These are phyloP conservation scores for Acacia acuminata DNA, from an alignment of 306 rosid species.

Conservation along the genomic window DNA sequence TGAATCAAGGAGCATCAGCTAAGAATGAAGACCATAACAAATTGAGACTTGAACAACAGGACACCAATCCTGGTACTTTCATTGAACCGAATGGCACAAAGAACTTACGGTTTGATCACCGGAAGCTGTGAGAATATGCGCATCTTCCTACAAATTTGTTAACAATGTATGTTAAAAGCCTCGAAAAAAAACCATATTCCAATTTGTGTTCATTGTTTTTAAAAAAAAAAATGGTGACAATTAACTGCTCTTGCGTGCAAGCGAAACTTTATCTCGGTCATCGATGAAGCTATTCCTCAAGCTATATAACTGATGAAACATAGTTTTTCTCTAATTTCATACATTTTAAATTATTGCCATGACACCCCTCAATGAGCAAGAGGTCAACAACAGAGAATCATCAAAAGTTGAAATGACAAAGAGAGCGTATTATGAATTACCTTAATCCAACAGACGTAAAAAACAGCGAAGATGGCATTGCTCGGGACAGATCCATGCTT, in stretches of 20 bases:
- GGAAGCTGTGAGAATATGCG: constrained; percentile 84
- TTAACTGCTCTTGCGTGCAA: not conserved
- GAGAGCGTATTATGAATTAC: too few relatives aligned
- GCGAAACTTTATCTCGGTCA: too few relatives aligned
- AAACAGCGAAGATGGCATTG: too few relatives aligned
- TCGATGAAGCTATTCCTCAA: too few relatives aligned
- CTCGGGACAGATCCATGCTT: too few relatives aligned
- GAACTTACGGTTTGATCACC: constrained; percentile 94
- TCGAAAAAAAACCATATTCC: not conserved
- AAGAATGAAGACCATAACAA: not conserved
- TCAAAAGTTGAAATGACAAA: too few relatives aligned
- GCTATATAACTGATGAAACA: too few relatives aligned
- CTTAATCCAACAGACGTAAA: too few relatives aligned
- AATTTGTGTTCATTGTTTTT: not conserved
- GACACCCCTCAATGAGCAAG: too few relatives aligned
- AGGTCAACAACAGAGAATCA: too few relatives aligned
- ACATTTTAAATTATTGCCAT: too few relatives aligned
- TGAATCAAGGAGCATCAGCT: not conserved
- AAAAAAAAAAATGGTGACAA: not conserved
- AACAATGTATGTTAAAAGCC: not conserved
- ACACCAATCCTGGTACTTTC: not conserved
- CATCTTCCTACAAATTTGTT: constrained; percentile 60
- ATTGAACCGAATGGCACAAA: not conserved
- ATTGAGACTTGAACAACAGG: not conserved
- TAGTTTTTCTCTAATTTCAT: too few relatives aligned